Evolutionary conservation across 1,284 basidiomycete species (phyloP), one percentile per base, ranked within the genome.

Genomic region (Phellopilus nigrolimitatus): DNA sequence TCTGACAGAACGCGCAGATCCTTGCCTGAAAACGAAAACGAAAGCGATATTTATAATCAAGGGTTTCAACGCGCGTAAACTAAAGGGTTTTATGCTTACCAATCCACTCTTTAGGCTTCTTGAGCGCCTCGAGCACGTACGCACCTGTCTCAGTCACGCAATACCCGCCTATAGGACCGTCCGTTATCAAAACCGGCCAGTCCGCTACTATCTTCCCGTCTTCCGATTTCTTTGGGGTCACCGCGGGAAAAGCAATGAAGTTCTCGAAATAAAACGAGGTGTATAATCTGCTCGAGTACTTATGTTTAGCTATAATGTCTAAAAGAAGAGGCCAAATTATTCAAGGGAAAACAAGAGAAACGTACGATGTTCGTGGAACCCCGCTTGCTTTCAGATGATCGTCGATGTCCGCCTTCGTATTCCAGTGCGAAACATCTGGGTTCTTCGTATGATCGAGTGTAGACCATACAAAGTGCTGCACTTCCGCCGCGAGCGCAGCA

Each of bases 401-500:
- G 30, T 61, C 53, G 25, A 64, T 56, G 15, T 38, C 47, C n/a
- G 59, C 56, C 47, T 64, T 64, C 45, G 57, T 56, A 47, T 63
- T 56, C 50, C 60, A 62, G 54, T 63, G 62, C 4, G 56, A 51
- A 10, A 55, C 55, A 13, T 13, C 27, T 6, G 46, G 31, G 15
- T 49, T n/a, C 2, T 3, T 36, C 5, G 37, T 27, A 36, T 59
- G 49, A 19, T 61, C 53, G 34, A 60, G 57, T 31, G 57, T 56
- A 25, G 62, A 61, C 54, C 58, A 61, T 17, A 66, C 59, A 30
- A 66, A 60, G 38, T 66, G 64, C 31, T 61, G 57, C 13, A 65
- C 55, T n/a, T 59, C 59, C 3, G 58, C 53, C 2, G 57, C 53
- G 47, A 62, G 59, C 4, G 63, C 63, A 13, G 63, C 64, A 47